A percentile compares a stretch with the other conserved stretches of the same genome.
Conservation (phyloP, 192 early-diverging fungal genomes). For the Chytriomyces sp. region DNA sequence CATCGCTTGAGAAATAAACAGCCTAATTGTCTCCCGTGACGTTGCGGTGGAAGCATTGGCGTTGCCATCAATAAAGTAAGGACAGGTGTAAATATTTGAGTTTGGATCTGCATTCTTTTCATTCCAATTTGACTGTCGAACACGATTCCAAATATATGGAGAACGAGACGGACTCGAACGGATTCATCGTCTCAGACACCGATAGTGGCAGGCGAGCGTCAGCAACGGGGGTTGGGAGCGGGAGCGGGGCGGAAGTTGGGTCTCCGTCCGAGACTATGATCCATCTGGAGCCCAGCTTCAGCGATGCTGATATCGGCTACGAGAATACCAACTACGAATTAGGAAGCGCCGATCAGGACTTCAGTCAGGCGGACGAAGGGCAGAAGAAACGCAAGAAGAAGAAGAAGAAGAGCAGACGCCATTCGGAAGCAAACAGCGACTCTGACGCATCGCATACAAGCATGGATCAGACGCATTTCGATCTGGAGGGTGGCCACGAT, state of each 20-base stretch:
- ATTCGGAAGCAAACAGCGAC: not conserved
- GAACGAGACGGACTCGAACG: not conserved
- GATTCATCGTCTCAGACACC: not conserved
- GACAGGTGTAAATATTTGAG: too few relatives aligned
- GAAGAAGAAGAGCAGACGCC: not conserved
- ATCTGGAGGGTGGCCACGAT: not conserved
- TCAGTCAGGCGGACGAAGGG: not conserved
- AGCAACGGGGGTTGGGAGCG: not conserved
- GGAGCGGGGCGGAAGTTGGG: too few relatives aligned
- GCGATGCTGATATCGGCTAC: too few relatives aligned
- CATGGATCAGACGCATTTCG: not conserved
- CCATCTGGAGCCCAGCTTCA: too few relatives aligned
- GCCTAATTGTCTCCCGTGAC: too few relatives aligned
- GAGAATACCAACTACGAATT: too few relatives aligned
- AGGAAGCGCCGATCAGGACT: not conserved
- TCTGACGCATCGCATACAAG: too few relatives aligned
- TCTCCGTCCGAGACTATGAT: too few relatives aligned
- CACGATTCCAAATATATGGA: constrained; percentile 7
- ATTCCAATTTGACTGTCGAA: not conserved
- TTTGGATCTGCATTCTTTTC: not conserved
- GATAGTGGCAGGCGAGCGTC: not conserved
- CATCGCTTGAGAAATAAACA: too few relatives aligned
- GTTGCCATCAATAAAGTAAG: too few relatives aligned
- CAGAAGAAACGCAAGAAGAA: not conserved
- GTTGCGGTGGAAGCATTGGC: too few relatives aligned